Percentiles rank a stretch among this genome's conserved stretches.
These are phyloP conservation scores for Chernovozyma sophiae-reginae DNA, from an alignment of 1,139 yeast genomes.

Conservation along the genomic window DNA sequence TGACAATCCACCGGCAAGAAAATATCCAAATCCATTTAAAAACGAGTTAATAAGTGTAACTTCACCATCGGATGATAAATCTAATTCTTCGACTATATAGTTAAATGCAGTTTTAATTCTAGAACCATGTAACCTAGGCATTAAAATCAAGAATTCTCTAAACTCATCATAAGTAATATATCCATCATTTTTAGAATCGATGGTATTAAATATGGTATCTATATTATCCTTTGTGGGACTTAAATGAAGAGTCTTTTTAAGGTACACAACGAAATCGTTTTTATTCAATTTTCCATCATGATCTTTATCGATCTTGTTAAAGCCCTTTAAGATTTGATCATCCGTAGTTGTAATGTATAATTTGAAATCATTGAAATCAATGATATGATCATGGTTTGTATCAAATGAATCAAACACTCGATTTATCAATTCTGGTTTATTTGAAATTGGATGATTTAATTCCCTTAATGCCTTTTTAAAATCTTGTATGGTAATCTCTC, in stretches of 20 bases:
- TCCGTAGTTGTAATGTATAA: conserved; percentile 61
- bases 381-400: conserved; percentile 49
- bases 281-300: conserved; percentile 69
- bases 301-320: conserved; percentile 66
- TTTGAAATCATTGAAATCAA: conserved; percentile 61
- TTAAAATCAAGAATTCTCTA: conserved; percentile 72
- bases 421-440: conserved; percentile 57
- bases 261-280: conserved; percentile 63
- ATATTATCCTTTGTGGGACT: conserved; percentile 53
- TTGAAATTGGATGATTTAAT: conserved; percentile 62
- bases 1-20: conserved; percentile 90
- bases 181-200: conserved; percentile 63
- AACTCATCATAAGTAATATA: conserved; percentile 82
- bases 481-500: conserved; percentile 53
- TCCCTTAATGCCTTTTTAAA: conserved; percentile 51
- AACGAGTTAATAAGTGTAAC: conserved; percentile 78
- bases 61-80: conserved; percentile 86
- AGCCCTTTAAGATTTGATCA: conserved; percentile 65
- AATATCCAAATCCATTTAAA: conserved; percentile 81
- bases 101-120: conserved; percentile 77
- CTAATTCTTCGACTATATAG: conserved; percentile 75
- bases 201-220: conserved; percentile 54
- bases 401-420: conserved; percentile 56
- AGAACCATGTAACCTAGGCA: conserved; percentile 72
- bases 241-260: conserved; percentile 49